phyloP scores from a whole-genome alignment of 257 asterid species.

The Solanum pimpinellifolium region DNA sequence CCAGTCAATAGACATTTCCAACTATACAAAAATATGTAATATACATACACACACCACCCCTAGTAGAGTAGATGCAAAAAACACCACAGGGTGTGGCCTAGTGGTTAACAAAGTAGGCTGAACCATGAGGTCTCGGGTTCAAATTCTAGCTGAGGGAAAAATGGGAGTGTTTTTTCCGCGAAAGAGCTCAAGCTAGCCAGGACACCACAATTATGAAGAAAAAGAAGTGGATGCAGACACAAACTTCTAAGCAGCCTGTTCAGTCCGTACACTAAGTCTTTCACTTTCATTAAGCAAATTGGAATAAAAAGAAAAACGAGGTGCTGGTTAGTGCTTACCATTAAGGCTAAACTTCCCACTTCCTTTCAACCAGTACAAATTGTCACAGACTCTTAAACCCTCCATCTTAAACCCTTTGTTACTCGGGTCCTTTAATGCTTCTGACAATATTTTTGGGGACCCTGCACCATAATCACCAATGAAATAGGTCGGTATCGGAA shows the following conservation, averaged over 20 bases:
- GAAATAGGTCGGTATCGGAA: constrained; percentile 80
- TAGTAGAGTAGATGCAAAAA: not conserved
- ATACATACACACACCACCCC: not conserved
- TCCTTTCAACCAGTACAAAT: constrained; percentile 85
- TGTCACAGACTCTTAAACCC: constrained; percentile 68
- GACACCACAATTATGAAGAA: not conserved
- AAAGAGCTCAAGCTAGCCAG: not conserved
- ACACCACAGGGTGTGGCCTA: not conserved
- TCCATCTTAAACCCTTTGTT: constrained; percentile 95
- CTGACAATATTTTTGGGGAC: constrained; percentile 45
- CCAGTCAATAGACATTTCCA: not conserved
- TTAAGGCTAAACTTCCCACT: constrained; percentile 81
- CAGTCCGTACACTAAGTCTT: not conserved
- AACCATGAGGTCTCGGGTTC: not conserved
- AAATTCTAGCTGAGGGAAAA: not conserved
- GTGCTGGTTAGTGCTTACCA: constrained; percentile 20
- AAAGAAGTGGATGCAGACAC: not conserved
- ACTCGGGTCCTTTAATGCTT: constrained; percentile 48
- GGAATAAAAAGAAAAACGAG: not conserved
- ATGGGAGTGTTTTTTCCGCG: not conserved
- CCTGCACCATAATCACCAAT: constrained; percentile 88
- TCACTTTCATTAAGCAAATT: not conserved
- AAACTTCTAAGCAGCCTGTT: not conserved
- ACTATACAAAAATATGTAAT: not conserved
- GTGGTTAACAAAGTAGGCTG: not conserved